Percentiles rank a stretch among this genome's conserved stretches.
Evolutionary conservation across 148 eudicot species (phyloP).

Genomic region (Drosera capensis): DNA sequence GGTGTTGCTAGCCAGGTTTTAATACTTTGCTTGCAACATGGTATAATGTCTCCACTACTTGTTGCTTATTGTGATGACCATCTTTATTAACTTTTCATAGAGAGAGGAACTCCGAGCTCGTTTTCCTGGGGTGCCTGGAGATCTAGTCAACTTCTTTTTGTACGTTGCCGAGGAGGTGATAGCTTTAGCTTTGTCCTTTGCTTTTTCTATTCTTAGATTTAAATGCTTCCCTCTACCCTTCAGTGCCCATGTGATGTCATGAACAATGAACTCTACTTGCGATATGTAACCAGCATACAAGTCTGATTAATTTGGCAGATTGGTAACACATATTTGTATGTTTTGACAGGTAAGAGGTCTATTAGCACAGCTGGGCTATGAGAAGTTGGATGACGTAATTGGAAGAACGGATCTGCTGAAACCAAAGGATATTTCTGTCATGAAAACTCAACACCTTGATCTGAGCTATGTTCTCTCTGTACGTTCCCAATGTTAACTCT

Average conservation of each 20-base stretch:
- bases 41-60: neutral
- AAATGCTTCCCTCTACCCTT: neutral
- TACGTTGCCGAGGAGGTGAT: constrained; percentile 99
- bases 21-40: neutral
- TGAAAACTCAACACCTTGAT: constrained; percentile 98
- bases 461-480: constrained; percentile 70
- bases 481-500: constrained; percentile 15
- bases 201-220: neutral
- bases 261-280: neutral
- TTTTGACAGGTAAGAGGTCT: constrained; percentile 81
- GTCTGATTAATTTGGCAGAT: neutral
- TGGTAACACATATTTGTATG: neutral
- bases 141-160: constrained; percentile 90
- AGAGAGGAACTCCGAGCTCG: constrained; percentile 96
- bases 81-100: constrained; percentile 13
- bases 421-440: constrained; percentile 77
- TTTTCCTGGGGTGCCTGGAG: constrained; percentile 98
- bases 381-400: constrained; percentile 81
- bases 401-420: constrained; percentile 78
- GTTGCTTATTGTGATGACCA: too few relatives aligned
- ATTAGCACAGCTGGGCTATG: constrained; percentile 90
- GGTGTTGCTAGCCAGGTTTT: constrained; percentile 98
- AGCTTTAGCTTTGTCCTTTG: too few relatives aligned
- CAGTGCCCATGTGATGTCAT: neutral
- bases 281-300: too few relatives aligned